phyloP scores from a whole-genome alignment of 225 moss, liverwort and hornwort species.

The Neckera pumila region DNA sequence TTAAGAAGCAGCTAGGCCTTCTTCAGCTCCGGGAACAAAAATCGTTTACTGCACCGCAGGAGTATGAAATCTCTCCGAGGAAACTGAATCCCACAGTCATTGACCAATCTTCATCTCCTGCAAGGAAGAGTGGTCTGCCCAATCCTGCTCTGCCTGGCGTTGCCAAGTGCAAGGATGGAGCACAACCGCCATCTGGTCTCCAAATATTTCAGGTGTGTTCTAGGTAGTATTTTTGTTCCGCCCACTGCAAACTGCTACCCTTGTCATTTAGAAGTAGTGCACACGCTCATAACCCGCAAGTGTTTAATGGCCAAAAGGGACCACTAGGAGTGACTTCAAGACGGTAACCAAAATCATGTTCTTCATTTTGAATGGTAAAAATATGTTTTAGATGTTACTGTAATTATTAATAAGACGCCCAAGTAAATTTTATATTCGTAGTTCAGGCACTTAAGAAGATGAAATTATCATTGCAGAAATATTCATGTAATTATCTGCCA shows the following conservation, averaged over 20 bases:
- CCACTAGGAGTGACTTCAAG: background rate
- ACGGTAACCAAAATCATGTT: background rate
- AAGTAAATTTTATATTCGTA: background rate
- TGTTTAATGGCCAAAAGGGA: background rate
- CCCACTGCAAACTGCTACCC: background rate
- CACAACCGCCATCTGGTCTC: background rate
- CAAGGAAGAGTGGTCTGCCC: background rate
- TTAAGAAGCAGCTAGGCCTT: slow-evolving; percentile 32
- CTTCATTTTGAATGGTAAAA: background rate
- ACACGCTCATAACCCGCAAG: background rate
- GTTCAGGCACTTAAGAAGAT: background rate
- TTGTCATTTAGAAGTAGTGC: background rate
- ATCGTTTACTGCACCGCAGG: background rate
- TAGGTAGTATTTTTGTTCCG: background rate
- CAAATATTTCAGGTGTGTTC: slow-evolving; percentile 9
- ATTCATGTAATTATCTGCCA: background rate
- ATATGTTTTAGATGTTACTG: background rate
- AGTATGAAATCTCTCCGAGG: background rate
- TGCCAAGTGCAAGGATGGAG: background rate
- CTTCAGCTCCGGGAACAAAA: slow-evolving; percentile 26
- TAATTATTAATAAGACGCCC: background rate
- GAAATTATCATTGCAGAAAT: background rate
- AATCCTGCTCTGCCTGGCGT: background rate
- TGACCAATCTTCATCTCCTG: background rate
- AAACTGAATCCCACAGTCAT: background rate